Evolutionary conservation across 2,329 filamentous ascomycete species (phyloP), one percentile per base, ranked within the genome.

Genomic region (Talaromyces pinophilus): DNA sequence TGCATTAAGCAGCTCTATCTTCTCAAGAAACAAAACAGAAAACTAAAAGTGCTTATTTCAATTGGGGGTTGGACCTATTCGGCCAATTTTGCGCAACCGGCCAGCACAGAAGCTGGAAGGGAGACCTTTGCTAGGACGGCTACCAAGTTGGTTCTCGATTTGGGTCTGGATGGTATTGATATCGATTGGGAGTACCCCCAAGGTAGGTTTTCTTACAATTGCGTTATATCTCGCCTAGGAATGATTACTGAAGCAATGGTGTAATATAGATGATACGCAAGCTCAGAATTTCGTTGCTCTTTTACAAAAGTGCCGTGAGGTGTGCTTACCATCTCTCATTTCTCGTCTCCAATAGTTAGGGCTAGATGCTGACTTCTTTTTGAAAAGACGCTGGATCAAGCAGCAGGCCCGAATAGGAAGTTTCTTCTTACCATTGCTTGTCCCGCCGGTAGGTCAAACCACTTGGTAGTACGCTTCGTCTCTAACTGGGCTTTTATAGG

Each of bases 31-130:
- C 81, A 84, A 71, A 87, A 95, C 75, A 86, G 92, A 40, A 87
- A 91, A 63, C 77, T 95, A 67, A 96, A 96, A 77, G 83, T 90
- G 3, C 84, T 97, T 7, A 86, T 97, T 2, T 93, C 90, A 64
- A 91, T 95, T 66, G 92, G 92, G 38, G 92, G 92, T 17, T 94
- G 89, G 88, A 90, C 88, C 0, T 92, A 90, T 75, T 91, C 89
- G 3, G 78, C 86, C 77, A 95, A 96, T 80, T 96, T 97, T 78
- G 82, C 87, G 0, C 81, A 80, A 33, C 90, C 92, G 0, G 87
- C 87, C 0, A 87, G 86, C 19, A 89, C 88, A 0, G 82, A 84
- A 0, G 80, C 82, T 5, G 87, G 89, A 7, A 85, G 92, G 13
- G 79, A 81, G 67, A 83, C 69, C 1, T 96, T 96, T 74, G 92